phyloP scores from a whole-genome alignment of 345 rosid genomes.

The Durio zibethinus region DNA sequence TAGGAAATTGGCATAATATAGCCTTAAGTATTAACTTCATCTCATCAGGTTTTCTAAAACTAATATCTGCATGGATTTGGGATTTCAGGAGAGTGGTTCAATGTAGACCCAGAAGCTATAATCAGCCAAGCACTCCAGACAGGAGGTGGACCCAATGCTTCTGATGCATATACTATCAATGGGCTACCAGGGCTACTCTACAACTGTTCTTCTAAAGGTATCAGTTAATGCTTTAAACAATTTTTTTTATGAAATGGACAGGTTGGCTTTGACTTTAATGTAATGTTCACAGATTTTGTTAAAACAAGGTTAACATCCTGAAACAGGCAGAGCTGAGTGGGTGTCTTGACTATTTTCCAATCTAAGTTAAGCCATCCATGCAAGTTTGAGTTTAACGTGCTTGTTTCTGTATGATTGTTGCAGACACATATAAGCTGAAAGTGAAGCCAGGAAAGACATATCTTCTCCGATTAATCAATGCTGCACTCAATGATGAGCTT shows the following conservation, averaged over 20 bases:
- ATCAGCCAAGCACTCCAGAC: constrained; percentile 53
- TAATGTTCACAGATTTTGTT: background rate
- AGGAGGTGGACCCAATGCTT: constrained; percentile 56
- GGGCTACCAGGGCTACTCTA: constrained; percentile 64
- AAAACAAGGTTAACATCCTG: background rate
- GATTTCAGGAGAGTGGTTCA: constrained; percentile 64
- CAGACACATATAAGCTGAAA: constrained; percentile 44
- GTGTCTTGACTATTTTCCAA: background rate
- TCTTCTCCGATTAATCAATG: constrained; percentile 47
- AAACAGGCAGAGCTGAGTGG: background rate
- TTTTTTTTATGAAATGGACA: background rate
- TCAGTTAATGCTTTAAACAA: background rate
- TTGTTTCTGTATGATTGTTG: background rate
- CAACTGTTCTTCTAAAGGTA: constrained; percentile 60
- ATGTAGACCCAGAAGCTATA: constrained; percentile 49
- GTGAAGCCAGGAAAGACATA: constrained; percentile 51
- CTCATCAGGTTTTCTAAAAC: background rate
- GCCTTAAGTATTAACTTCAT: background rate
- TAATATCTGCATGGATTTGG: background rate
- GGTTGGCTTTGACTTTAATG: background rate
- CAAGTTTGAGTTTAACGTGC: background rate
- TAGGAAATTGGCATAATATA: constrained; percentile 6
- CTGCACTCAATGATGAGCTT: constrained; percentile 61
- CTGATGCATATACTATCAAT: constrained; percentile 59
- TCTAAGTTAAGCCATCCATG: background rate